These are phyloP conservation scores for Mycena metata DNA, from an alignment of 768 basidiomycete genomes.

Conservation along the genomic window DNA sequence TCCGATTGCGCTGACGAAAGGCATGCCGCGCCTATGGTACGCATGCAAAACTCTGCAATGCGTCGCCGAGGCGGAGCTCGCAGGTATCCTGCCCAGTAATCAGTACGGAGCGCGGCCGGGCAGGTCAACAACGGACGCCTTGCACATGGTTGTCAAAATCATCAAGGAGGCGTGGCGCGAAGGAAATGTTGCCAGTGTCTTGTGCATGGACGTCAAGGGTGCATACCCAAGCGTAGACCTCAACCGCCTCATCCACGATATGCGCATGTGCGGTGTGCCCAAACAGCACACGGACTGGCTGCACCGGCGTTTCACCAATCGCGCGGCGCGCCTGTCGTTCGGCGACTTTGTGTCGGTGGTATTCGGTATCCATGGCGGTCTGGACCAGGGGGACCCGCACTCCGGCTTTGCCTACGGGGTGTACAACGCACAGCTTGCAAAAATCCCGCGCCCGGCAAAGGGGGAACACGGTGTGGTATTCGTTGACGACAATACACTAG, in stretches of 20 bases:
- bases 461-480: conserved; percentile 30
- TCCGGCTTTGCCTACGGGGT: conserved; percentile 41
- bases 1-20: conserved; percentile 53
- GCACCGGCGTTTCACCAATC: background rate
- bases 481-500: conserved; percentile 7
- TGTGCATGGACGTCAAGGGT: conserved; percentile 59
- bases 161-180: conserved; percentile 54
- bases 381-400: conserved; percentile 42
- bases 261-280: conserved; percentile 46
- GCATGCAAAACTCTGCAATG: conserved; percentile 18
- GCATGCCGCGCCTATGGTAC: conserved; percentile 37
- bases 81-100: conserved; percentile 47
- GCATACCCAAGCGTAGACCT: conserved; percentile 57
- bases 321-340: background rate
- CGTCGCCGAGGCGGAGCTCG: conserved; percentile 45
- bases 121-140: conserved; percentile 50
- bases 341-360: background rate
- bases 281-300: conserved; percentile 34
- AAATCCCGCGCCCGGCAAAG: conserved; percentile 5
- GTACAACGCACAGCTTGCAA: conserved; percentile 38
- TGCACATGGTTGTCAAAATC: conserved; percentile 47
- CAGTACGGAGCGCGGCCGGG: conserved; percentile 59
- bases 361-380: conserved; percentile 11
- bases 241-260: conserved; percentile 47
- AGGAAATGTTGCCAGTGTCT: conserved; percentile 50